A percentile compares a stretch with the other conserved stretches of the same genome.
Evolutionary conservation across 768 basidiomycete genomes (phyloP).

Genomic region (Rhizopogon roseolus): DNA sequence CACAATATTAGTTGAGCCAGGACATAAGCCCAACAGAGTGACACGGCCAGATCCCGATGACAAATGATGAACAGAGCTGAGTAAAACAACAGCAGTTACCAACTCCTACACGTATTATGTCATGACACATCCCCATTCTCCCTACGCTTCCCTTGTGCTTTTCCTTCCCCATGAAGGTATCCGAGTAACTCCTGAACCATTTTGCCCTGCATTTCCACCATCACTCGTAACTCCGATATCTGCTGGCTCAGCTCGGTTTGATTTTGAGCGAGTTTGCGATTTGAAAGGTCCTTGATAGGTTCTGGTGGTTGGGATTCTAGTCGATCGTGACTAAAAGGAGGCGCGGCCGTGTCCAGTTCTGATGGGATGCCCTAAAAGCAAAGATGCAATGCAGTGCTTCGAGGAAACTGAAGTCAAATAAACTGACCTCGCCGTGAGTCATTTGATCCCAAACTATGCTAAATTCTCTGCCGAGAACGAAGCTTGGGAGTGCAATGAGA

Average conservation of each 20-base stretch:
- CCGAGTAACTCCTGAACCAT: slow-evolving; percentile 33
- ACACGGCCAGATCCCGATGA: neutral
- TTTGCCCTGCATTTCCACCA: slow-evolving; percentile 56
- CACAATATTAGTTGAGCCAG: neutral
- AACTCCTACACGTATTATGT: slow-evolving; percentile 6
- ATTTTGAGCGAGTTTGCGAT: slow-evolving; percentile 59
- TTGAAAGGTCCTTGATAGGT: slow-evolving; percentile 41
- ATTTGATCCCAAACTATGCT: slow-evolving; percentile 87
- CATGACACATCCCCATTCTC: slow-evolving; percentile 8
- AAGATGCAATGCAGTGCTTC: slow-evolving; percentile 1
- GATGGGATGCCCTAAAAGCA: slow-evolving; percentile 1
- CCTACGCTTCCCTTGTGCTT: slow-evolving; percentile 11
- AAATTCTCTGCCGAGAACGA: slow-evolving; percentile 90
- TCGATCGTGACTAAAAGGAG: slow-evolving; percentile 11
- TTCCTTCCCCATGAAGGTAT: slow-evolving; percentile 10
- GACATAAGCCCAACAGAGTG: neutral
- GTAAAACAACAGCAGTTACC: neutral
- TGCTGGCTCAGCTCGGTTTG: slow-evolving; percentile 63
- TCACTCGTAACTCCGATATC: slow-evolving; percentile 50
- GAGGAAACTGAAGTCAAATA: neutral
- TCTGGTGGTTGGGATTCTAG: slow-evolving; percentile 9
- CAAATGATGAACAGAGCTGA: neutral
- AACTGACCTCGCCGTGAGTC: slow-evolving; percentile 44
- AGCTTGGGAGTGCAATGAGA: slow-evolving; percentile 85
- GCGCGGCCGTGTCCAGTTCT: slow-evolving; percentile 13